Conservation (phyloP, 768 basidiomycete genomes). For the Collybia sp. region DNA sequence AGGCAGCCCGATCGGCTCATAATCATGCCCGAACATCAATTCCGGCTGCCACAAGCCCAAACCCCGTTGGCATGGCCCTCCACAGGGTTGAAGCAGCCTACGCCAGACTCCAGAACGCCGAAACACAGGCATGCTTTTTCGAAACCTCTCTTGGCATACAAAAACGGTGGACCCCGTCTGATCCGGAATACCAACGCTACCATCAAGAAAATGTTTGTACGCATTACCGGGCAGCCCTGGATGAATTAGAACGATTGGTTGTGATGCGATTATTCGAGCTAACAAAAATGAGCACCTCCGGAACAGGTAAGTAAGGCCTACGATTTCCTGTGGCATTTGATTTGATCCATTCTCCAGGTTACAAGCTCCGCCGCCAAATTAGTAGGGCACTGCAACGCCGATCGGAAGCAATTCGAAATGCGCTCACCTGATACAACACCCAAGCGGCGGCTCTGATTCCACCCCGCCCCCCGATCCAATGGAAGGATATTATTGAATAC, state of each 20-base stretch:
- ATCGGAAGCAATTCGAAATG: slow-evolving; percentile 19
- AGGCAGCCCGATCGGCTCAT: neutral
- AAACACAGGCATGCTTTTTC: neutral
- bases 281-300: slow-evolving; percentile 16
- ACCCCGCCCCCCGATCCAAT: slow-evolving; percentile 9
- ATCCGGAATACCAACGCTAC: slow-evolving; percentile 7
- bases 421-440: no score
- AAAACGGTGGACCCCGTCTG: slow-evolving; percentile 9
- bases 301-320: slow-evolving; percentile 16
- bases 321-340: neutral
- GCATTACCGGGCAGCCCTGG: slow-evolving; percentile 5
- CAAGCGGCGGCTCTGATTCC: slow-evolving; percentile 13
- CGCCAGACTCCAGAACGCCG: neutral
- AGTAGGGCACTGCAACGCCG: slow-evolving; percentile 18
- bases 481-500: slow-evolving; percentile 11
- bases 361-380: slow-evolving; percentile 26
- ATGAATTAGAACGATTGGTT: slow-evolving; percentile 22
- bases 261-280: slow-evolving; percentile 24
- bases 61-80: neutral
- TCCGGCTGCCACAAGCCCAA: neutral
- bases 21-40: no score
- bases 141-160: slow-evolving; percentile 9
- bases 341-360: slow-evolving; percentile 14
- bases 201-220: neutral
- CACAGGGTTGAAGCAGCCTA: neutral